Percentiles rank a stretch among this genome's conserved stretches.
phyloP scores from a whole-genome alignment of 805 yeast species.

The Zygotorulaspora chibaensis region DNA sequence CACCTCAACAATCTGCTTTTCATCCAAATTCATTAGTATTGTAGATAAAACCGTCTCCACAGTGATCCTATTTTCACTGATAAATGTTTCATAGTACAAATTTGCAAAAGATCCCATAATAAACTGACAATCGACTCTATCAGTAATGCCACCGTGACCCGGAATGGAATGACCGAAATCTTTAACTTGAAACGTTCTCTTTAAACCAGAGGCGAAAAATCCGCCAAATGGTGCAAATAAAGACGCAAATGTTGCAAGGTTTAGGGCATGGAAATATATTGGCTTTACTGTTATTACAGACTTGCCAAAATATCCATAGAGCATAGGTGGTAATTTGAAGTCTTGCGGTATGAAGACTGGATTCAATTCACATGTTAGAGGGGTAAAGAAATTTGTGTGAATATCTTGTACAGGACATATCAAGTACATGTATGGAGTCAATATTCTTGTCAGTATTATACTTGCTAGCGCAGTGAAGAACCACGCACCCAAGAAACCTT shows the following conservation, averaged over 20 bases:
- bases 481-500: conserved; percentile 98
- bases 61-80: conserved; percentile 65
- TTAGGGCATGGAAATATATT: conserved; percentile 81
- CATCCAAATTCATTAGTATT: conserved; percentile 64
- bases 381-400: conserved; percentile 55
- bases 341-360: conserved; percentile 84
- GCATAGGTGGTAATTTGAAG: conserved; percentile 66
- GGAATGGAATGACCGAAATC: conserved; percentile 98
- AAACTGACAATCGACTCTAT: conserved; percentile 96
- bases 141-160: conserved; percentile 98
- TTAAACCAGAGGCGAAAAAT: conserved; percentile 94
- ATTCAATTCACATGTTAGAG: conserved; percentile 72
- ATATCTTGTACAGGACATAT: conserved; percentile 82
- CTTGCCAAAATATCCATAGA: conserved; percentile 46
- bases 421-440: conserved; percentile 66
- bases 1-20: conserved; percentile 60
- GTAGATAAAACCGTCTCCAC: conserved; percentile 73
- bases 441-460: conserved; percentile 55
- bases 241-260: conserved; percentile 90
- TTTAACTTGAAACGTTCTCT: conserved; percentile 92
- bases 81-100: conserved; percentile 87
- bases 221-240: conserved; percentile 98
- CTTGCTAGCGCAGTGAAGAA: conserved; percentile 79
- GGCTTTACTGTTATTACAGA: conserved; percentile 69
- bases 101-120: conserved; percentile 95